Evolutionary conservation across 2,329 filamentous ascomycete species (phyloP), one percentile per base, ranked within the genome.

Genomic region (Xylariaceae sp.): DNA sequence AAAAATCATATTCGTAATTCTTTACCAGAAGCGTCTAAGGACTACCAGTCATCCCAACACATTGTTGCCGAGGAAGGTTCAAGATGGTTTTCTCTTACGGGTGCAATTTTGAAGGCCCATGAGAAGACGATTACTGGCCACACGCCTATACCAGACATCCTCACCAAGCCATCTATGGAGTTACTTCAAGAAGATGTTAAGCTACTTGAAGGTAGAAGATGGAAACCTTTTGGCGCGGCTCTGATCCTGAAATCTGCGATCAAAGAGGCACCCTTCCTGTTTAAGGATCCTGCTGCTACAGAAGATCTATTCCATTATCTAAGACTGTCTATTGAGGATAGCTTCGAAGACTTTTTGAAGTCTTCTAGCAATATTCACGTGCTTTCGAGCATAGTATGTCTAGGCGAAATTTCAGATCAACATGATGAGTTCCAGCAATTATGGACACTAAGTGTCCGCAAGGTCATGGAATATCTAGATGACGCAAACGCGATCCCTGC

Each of bases 1-100:
- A 71, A 83, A 21, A 72, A 80, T 23, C 75, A 78, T 29, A 82
- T 95, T 45, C 83, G 82, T 43, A 79, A 80, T 5, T 94, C 89
- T 0, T 75, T 88, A 5, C 89, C 91, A 1, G 89, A 92, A 60
- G 82, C 92, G 45, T 90, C 89, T 0, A 85, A 85, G 50, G 86
- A 89, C 16, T 87, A 87, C 55, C 75, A 79, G 21, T 74, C 75
- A 34, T 94, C 88, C 0, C 89, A 95, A 61, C 75, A 80, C 40
- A 71, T 73, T 33, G 74, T 95, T 21, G 78, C 80, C 8, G 73
- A 82, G 6, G 78, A 86, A 56, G 83, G 83, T 0, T 71, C 74
- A 37, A 82, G 86, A 1, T 88, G 88, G 68, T 84, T 86, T 49
- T 67, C 76, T 2, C 65, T 89, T 8, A 72, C 71, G 1, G 72